Percentiles rank a stretch among this genome's conserved stretches.
Evolutionary conservation across 257 asterid genomes (phyloP).

Genomic region (Sherardia arvensis): DNA sequence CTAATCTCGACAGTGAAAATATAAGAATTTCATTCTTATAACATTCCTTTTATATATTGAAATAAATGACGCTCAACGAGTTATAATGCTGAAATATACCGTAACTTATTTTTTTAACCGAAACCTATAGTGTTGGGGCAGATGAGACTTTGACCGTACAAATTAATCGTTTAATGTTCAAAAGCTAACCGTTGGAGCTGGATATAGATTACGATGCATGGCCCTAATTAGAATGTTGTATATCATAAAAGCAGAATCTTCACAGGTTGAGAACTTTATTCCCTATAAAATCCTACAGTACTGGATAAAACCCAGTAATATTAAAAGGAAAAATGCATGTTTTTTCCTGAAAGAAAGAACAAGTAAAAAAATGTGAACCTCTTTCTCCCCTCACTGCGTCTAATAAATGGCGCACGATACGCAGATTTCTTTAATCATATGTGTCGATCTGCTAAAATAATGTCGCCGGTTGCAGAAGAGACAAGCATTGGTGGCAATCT

Average conservation of each 20-base stretch:
- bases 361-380: neutral
- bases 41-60: too few relatives aligned
- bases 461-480: slow-evolving; percentile 1
- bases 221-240: slow-evolving; percentile 41
- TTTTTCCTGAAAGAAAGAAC: slow-evolving; percentile 15
- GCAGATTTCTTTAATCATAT: slow-evolving; percentile 12
- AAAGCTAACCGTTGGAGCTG: slow-evolving; percentile 32
- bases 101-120: too few relatives aligned
- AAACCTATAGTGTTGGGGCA: too few relatives aligned
- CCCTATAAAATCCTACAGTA: slow-evolving; percentile 35
- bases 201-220: slow-evolving; percentile 15
- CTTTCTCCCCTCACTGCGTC: slow-evolving; percentile 22
- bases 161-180: neutral
- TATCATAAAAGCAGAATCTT: slow-evolving; percentile 28
- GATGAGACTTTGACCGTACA: too few relatives aligned
- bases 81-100: too few relatives aligned
- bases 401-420: slow-evolving; percentile 23
- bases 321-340: slow-evolving; percentile 7
- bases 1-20: too few relatives aligned
- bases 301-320: slow-evolving; percentile 25
- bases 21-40: too few relatives aligned
- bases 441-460: slow-evolving; percentile 11
- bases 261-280: slow-evolving; percentile 30
- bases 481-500: slow-evolving; percentile 12
- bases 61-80: too few relatives aligned